Conservation (phyloP, 139 green algal genomes). For the Ettlia oleoabundans region DNA sequence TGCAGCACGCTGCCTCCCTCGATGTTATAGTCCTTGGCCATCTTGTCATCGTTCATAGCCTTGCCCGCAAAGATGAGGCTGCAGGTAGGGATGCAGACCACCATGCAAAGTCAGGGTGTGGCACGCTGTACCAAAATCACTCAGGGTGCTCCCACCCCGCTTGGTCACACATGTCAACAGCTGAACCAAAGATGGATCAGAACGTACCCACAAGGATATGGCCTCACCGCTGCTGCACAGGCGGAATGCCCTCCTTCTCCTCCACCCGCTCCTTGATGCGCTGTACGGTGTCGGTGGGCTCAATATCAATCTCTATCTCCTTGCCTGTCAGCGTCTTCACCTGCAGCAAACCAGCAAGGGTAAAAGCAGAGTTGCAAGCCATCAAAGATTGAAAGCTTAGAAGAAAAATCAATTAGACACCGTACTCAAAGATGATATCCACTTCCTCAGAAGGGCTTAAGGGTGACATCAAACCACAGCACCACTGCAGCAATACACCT, state of each 20-base stretch:
- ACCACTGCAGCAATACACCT: slow-evolving; percentile 58
- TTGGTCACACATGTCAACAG: too few relatives aligned
- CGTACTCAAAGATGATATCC: too few relatives aligned
- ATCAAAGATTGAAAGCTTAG: slow-evolving; percentile 14
- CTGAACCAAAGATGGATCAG: neutral
- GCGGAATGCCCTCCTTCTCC: slow-evolving; percentile 99
- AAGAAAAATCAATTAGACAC: too few relatives aligned
- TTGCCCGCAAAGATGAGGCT: slow-evolving; percentile 97
- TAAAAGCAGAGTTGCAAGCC: too few relatives aligned
- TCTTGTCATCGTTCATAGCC: slow-evolving; percentile 99
- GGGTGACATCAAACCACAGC: neutral
- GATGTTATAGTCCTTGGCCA: slow-evolving; percentile 98
- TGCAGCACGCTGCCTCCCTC: slow-evolving; percentile 84
- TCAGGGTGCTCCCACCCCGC: too few relatives aligned
- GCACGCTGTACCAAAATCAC: too few relatives aligned
- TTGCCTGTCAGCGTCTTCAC: slow-evolving; percentile 99
- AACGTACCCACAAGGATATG: neutral
- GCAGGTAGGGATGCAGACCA: neutral
- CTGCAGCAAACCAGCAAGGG: too few relatives aligned
- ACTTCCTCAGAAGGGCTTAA: too few relatives aligned
- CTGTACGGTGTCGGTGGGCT: slow-evolving; percentile 96
- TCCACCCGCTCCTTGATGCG: slow-evolving; percentile 99
- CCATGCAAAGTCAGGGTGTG: neutral
- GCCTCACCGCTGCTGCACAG: slow-evolving; percentile 93
- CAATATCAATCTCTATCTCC: slow-evolving; percentile 99